Base-by-base conservation (phyloP, 225 moss, liverwort and hornwort species). In the Marchantia polymorpha region DNA sequence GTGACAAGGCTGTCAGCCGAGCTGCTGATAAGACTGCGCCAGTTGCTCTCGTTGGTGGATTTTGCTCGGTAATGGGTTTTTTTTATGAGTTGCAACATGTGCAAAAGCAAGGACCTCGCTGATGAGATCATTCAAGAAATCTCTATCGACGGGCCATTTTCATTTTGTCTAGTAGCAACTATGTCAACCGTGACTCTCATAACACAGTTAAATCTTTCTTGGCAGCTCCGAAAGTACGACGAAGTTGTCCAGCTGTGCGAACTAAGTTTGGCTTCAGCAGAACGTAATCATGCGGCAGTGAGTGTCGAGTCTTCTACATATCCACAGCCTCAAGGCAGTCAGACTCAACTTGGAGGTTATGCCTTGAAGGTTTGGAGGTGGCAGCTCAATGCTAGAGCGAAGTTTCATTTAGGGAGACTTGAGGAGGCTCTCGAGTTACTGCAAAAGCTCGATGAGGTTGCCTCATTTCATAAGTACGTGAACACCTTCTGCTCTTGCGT, bases 361-460 rank as follows among this genome's bases (percentile, higher is more conserved):
- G 56, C 65, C 31, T 53, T 84, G 66, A 84, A 84, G 63, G 74
- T 89, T 27, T 97, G 96, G 96, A 84, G 96, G 71, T 89, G 85
- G 86, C 91, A 89, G 83, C 80, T 97, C 12, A 89, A 77, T 74
- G 87, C 91, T 3, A 97, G 91, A 81, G 94, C 93, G 7, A 91
- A 89, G 56, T 97, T 89, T 83, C 92, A 94, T 77, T 88, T 97
- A 49, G 96, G 96, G n/a, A 93, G 90, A 83, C 85, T 97, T 52
- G 94, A 97, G 88, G 96, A 97, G 80, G 82, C 90, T 47, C 87
- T 92, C 50, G 92, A 94, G 84, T 85, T 83, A 64, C 73, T 92
- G 49, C 84, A 88, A 75, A 89, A 87, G 64, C 74, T 91, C 22
- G 86, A 88, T 46, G 87, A 89, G 78, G 79, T 70, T 82, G 56